Evolutionary conservation across 352 stramenopile genomes (phyloP), one percentile per base, ranked within the genome.

Genomic region (Pseudoperonospora humuli): DNA sequence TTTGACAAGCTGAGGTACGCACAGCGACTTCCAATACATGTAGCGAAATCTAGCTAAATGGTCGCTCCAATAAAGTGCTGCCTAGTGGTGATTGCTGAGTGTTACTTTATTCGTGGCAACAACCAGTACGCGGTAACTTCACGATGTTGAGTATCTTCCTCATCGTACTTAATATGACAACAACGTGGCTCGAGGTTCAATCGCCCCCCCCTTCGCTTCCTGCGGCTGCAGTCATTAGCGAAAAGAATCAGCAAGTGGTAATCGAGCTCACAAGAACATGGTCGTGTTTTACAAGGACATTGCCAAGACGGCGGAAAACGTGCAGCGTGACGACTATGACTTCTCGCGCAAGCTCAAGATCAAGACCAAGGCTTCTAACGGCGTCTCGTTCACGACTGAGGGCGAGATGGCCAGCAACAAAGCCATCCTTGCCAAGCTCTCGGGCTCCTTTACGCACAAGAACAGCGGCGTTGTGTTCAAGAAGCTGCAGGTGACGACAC

Each of bases 301-400:
- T 21, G 69, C 75, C 62, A 93, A 90, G 67, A 93, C 72, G 39
- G 77, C 75, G 18, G 75, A 89, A 67, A 82, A 84, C 56, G 70
- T 82, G n/a, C 76, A 92, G 31, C 72, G 72, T 37, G 82, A 93
- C 39, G 82, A 93, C 74, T 93, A 93, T 50, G 82, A 93, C 71
- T 93, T 81, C 68, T 86, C 71, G 39, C 82, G 82, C 61, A 93
- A 93, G 82, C 72, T 93, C 50, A 93, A 93, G 70, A 72, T 93
- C 73, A 93, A 91, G 69, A 93, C 69, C 58, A 93, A 88, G 63
- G 75, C 78, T 24, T 66, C 80, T 19, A 90, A 91, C 60, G 78
- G 81, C 44, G 81, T 93, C 25, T 65, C 57, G 39, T 93, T 93
- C 63, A 92, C 82, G 35, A 93, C 82, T 14, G 82, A 93, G 60